Base-by-base conservation (phyloP, 1,284 basidiomycete species). In the Rhodotorula mucilaginosa region DNA sequence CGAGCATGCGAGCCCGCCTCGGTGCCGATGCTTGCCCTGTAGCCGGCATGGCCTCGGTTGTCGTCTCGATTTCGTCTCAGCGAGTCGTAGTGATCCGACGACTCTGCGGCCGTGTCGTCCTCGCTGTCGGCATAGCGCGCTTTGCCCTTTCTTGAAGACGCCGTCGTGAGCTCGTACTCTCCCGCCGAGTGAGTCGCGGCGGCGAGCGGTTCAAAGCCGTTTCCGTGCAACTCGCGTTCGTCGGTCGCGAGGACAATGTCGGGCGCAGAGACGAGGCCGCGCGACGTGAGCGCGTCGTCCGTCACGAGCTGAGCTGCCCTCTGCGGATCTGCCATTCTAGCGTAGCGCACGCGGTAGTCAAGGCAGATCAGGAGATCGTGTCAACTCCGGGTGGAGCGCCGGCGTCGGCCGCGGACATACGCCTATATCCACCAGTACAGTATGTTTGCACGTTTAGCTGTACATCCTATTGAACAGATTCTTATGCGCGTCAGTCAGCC, bases 221-320 rank as follows among this genome's bases (percentile, higher is more conserved):
- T 34, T 6, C 61, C 84, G 29, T 84, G 84, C 1, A 84, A 82
- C 60, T 67, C 77, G 54, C 83, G 83, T 81, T 81, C 77, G 83
- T 85, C 62, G 49, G 77, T 74, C 71, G 82, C 80, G 34, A 83
- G 82, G 75, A 89, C 88, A 58, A 64, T 5, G 83, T 83, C 70
- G 89, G 88, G 81, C 88, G 88, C 77, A 88, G 87, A 2, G 86
- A 26, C 85, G 51, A 87, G 83, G 1, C 84, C 80, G 0, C 84
- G 79, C 74, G 86, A 85, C 0, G 81, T 49, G 56, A 79, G 79
- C 71, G 81, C 71, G 62, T 85, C 71, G 48, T 69, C 65, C 15
- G 34, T 23, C 46, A 73, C 61, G 48, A 73, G 71, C 49, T 68
- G 61, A 1, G 59, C 62, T 12, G 71, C 71, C 86, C 74, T 83